phyloP scores from a whole-genome alignment of 2,329 filamentous ascomycete species.

The Cordyceps farinosa region DNA sequence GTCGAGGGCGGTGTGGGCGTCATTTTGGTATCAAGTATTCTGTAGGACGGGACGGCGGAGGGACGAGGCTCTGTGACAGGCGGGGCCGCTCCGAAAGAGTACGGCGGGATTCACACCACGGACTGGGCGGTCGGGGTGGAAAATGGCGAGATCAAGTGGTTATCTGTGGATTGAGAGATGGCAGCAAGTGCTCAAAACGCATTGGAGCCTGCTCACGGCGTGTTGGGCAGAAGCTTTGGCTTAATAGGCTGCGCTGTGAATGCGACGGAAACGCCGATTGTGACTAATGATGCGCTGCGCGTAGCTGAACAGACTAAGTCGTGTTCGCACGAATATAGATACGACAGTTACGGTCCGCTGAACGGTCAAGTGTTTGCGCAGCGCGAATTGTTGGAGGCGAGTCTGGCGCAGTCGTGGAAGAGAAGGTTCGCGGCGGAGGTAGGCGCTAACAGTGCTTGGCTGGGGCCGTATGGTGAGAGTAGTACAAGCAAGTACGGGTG shows the following conservation, averaged over 20 bases:
- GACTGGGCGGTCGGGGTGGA: neutral
- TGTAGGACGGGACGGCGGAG: neutral
- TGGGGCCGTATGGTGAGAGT: constrained; percentile 1
- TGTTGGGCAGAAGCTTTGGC: neutral
- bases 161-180: neutral
- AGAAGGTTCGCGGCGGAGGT: constrained; percentile 1
- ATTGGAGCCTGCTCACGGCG: neutral
- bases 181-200: neutral
- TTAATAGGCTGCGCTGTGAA: neutral
- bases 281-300: neutral
- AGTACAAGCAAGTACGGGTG: neutral
- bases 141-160: neutral
- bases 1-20: constrained; percentile 75
- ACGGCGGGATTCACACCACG: neutral
- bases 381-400: constrained; percentile 2
- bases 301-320: neutral
- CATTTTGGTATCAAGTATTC: constrained; percentile 43
- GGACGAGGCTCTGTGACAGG: neutral
- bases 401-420: neutral
- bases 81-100: neutral
- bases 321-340: neutral
- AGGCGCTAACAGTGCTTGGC: neutral
- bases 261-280: neutral
- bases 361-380: neutral
- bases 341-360: neutral